A percentile compares a stretch with the other conserved stretches of the same genome.
Evolutionary conservation across 108 stramenopile species (phyloP).

Genomic region (Skeletonema tropicum): DNA sequence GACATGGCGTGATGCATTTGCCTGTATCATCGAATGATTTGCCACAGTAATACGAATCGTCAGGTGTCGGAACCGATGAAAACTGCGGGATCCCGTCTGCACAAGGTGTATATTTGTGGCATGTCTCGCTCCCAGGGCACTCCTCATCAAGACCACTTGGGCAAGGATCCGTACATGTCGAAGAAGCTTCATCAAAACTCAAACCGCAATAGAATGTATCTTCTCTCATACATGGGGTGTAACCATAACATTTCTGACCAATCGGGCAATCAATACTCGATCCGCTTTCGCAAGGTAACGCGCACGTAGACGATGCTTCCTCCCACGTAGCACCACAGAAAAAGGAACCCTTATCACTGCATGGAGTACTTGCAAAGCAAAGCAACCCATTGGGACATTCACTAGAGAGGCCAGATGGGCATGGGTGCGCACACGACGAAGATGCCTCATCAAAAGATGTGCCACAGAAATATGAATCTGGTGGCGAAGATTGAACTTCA

Average conservation of each 20-base stretch:
- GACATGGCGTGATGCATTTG: constrained; percentile 58
- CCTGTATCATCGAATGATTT: constrained; percentile 47
- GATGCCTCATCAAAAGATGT: constrained; percentile 22
- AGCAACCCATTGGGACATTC: constrained; percentile 32
- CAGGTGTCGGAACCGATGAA: not conserved
- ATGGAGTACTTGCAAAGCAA: constrained; percentile 46
- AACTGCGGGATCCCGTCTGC: constrained; percentile 21
- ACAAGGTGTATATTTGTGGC: constrained; percentile 48
- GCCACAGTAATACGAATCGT: constrained; percentile 65
- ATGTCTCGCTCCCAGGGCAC: constrained; percentile 28
- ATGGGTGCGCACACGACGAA: constrained; percentile 10
- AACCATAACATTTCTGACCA: constrained; percentile 79
- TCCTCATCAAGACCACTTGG: constrained; percentile 36
- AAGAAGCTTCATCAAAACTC: constrained; percentile 43
- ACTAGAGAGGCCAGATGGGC: constrained; percentile 25
- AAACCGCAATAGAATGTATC: constrained; percentile 49
- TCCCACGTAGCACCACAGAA: constrained; percentile 86
- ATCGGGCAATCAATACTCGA: constrained; percentile 62
- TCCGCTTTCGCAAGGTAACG: constrained; percentile 68
- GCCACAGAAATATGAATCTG: constrained; percentile 19
- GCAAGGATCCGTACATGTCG: constrained; percentile 34
- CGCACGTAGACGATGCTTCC: constrained; percentile 71
- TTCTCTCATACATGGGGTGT: constrained; percentile 63
- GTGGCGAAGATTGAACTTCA: not conserved
- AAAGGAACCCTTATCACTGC: constrained; percentile 34